Evolutionary conservation across 2,329 filamentous ascomycete genomes (phyloP), one percentile per base, ranked within the genome.

Genomic region (Aspergillus sp.): DNA sequence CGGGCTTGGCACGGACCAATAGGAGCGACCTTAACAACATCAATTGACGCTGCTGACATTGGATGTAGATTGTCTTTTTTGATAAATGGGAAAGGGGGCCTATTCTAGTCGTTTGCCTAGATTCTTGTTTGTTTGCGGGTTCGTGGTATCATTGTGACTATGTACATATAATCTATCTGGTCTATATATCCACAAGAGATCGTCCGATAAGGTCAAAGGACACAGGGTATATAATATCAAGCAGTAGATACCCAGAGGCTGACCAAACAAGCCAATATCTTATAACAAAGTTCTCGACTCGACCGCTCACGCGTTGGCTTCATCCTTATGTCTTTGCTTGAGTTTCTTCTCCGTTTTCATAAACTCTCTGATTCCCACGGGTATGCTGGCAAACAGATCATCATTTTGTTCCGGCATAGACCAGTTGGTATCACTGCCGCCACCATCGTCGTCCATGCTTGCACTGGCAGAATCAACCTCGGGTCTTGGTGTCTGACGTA

Each of bases 341-440:
- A 98, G 67, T 65, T 75, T 85, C 77, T 97, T 97, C 73, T 98
- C 93, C 47, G 85, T 90, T 73, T 86, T 89, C 91, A 98, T 97
- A 60, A 98, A 98, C 66, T 95, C 91, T 49, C 88, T 76, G 52
- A 98, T 96, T 0, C 91, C 93, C 7, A 97, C 87, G 0, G 93
- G 91, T 41, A 98, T 83, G 53, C 81, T 81, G 39, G 81, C 79
- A 58, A 95, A 94, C 31, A 95, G 62, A 39, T 88, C 82, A 47
- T 83, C 76, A 2, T 58, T 51, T 13, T 53, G 62, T 8, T 64
- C 65, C 27, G 72, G 64, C 10, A 57, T 44, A 26, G 66, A 59
- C 86, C 85, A 89, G 57, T 83, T 85, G 10, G 78, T 72, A 55
- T 86, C 82, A 45, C 83, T 87, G 2, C 86, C 87, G 27, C 85